Conservation (phyloP, 2,329 filamentous ascomycete genomes). For the Colletotrichum navitas region DNA sequence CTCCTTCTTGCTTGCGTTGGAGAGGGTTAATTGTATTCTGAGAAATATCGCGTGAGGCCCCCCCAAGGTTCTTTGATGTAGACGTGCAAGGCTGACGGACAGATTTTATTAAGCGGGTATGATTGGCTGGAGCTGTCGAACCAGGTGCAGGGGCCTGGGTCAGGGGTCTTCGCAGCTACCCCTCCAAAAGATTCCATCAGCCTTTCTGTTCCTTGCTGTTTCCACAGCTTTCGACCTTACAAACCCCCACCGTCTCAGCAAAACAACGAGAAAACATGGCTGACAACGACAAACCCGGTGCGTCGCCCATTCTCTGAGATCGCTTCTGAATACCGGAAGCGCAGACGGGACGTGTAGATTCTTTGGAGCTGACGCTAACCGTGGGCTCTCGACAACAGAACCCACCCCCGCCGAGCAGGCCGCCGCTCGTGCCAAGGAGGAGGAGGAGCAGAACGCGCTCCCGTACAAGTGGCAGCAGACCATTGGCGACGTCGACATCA, state of each 20-base stretch:
- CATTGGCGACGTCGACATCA: conserved; percentile 88
- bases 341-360: neutral
- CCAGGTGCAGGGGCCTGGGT: conserved; percentile 5
- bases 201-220: conserved; percentile 32
- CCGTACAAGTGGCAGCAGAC: conserved; percentile 99
- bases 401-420: conserved; percentile 68
- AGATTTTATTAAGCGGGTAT: conserved; percentile 22
- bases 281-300: conserved; percentile 56
- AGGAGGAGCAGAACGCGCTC: conserved; percentile 87
- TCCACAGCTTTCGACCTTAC: conserved; percentile 44
- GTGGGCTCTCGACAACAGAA: conserved; percentile 62
- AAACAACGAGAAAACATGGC: conserved; percentile 51
- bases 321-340: neutral
- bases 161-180: conserved; percentile 39
- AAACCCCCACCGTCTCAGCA: conserved; percentile 12
- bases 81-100: conserved; percentile 29
- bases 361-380: neutral
- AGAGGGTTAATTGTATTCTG: neutral
- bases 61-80: neutral
- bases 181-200: conserved; percentile 43
- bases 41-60: neutral
- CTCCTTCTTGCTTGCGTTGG: neutral
- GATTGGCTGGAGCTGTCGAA: conserved; percentile 35
- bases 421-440: conserved; percentile 77
- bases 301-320: neutral